Conservation (phyloP, 208 protist genomes). For the Crithidia fasciculata region DNA sequence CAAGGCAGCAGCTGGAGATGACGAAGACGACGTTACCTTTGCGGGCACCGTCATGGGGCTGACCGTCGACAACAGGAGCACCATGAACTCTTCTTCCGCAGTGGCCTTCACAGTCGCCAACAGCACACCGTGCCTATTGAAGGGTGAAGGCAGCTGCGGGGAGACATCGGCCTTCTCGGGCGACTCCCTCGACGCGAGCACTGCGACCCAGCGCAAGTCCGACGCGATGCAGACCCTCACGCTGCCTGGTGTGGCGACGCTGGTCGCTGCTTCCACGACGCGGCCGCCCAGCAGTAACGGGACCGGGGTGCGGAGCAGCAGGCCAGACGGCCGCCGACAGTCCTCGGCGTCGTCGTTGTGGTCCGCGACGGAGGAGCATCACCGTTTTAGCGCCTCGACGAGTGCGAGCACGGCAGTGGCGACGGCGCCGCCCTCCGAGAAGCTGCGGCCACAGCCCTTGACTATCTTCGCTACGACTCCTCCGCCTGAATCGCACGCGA, state of each 20-base stretch:
- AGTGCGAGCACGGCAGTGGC: neutral
- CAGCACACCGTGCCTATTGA: too few relatives aligned
- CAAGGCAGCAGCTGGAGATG: neutral
- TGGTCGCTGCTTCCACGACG: too few relatives aligned
- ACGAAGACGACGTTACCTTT: neutral
- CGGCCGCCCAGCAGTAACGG: too few relatives aligned
- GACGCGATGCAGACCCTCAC: too few relatives aligned
- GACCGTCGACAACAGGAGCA: neutral
- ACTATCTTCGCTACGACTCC: too few relatives aligned
- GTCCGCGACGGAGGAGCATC: too few relatives aligned
- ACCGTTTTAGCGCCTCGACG: neutral
- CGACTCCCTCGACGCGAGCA: slow-evolving; percentile 4
- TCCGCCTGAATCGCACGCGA: too few relatives aligned
- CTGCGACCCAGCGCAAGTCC: slow-evolving; percentile 11
- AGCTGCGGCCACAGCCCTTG: neutral
- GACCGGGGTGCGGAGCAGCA: too few relatives aligned
- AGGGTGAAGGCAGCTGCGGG: too few relatives aligned
- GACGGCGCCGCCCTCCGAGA: neutral
- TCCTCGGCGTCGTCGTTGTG: too few relatives aligned
- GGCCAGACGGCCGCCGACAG: too few relatives aligned
- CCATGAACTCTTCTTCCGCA: neutral
- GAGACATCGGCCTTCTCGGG: neutral
- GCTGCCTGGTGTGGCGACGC: too few relatives aligned
- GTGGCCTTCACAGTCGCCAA: neutral
- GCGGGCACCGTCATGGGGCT: neutral